A percentile compares a stretch with the other conserved stretches of the same genome.
phyloP scores from a whole-genome alignment of 1,284 basidiomycete genomes.

The Athelia sp. region DNA sequence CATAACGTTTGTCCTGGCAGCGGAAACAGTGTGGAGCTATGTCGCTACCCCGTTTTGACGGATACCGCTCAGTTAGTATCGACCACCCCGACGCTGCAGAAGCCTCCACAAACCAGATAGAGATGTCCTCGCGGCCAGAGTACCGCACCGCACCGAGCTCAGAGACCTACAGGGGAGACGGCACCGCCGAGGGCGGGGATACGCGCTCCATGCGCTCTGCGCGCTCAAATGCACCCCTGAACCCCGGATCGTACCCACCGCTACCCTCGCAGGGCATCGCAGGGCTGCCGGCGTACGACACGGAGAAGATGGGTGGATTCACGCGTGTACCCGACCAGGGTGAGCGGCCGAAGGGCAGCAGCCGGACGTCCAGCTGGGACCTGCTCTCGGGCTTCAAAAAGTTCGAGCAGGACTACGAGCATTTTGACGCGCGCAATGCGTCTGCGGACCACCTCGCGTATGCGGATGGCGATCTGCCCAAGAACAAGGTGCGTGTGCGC shows the following conservation, averaged over 20 bases:
- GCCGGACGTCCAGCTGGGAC: constrained; percentile 45
- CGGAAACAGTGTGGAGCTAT: too few relatives aligned
- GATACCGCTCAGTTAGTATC: too few relatives aligned
- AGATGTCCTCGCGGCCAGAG: neutral
- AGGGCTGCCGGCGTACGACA: too few relatives aligned
- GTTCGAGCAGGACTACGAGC: constrained; percentile 52
- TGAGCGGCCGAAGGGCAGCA: neutral
- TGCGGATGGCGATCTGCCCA: constrained; percentile 61
- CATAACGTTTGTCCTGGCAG: too few relatives aligned
- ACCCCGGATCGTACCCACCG: too few relatives aligned
- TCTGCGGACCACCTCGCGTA: constrained; percentile 49
- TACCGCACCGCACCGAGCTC: neutral
- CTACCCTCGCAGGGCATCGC: too few relatives aligned
- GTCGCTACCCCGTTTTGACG: too few relatives aligned
- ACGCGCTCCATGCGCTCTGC: neutral
- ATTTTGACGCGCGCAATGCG: constrained; percentile 54
- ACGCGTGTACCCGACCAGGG: too few relatives aligned
- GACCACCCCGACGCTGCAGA: neutral
- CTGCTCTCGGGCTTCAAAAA: constrained; percentile 46
- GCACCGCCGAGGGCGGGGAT: neutral
- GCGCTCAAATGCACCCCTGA: neutral
- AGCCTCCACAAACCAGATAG: neutral
- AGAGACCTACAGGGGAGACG: neutral
- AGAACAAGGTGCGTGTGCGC: constrained; percentile 37
- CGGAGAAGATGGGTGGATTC: too few relatives aligned